Conservation (phyloP, 2,329 filamentous ascomycete genomes). For the Fusarium beomiforme region DNA sequence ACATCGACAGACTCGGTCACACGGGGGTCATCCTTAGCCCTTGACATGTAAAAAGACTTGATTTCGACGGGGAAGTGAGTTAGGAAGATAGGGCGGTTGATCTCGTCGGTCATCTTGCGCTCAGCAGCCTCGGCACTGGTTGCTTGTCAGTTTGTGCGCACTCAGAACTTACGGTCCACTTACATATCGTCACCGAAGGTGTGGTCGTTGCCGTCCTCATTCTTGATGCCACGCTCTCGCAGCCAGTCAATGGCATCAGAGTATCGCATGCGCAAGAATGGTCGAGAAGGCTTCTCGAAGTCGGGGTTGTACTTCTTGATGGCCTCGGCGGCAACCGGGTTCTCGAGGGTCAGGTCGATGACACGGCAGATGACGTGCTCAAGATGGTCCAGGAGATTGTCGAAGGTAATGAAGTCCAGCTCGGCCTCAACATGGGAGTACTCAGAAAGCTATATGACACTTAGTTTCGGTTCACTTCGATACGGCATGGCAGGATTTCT, state of each 20-base stretch:
- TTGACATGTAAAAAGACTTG: constrained; percentile 99
- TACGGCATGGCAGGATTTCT: too few relatives aligned
- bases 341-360: constrained; percentile 78
- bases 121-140: constrained; percentile 86
- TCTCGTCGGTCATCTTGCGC: constrained; percentile 95
- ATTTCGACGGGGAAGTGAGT: constrained; percentile 98
- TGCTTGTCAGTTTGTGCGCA: not conserved
- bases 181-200: constrained; percentile 92
- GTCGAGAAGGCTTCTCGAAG: constrained; percentile 82
- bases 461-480: not conserved
- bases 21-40: constrained; percentile 78
- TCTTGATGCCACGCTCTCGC: constrained; percentile 85
- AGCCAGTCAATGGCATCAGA: constrained; percentile 95
- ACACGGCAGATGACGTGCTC: constrained; percentile 90
- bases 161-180: not conserved
- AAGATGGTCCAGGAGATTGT: constrained; percentile 86
- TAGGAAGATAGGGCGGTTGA: constrained; percentile 94
- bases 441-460: constrained; percentile 71
- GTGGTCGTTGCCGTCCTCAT: constrained; percentile 92
- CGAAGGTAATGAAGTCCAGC: constrained; percentile 93
- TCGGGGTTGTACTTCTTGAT: constrained; percentile 91
- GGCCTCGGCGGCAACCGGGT: constrained; percentile 76
- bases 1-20: constrained; percentile 94
- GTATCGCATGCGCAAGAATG: constrained; percentile 96
- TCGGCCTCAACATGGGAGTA: constrained; percentile 98